These are phyloP conservation scores for Arthrobotrys sphaeroides DNA, from an alignment of 2,329 filamentous ascomycete species.

Conservation along the genomic window DNA sequence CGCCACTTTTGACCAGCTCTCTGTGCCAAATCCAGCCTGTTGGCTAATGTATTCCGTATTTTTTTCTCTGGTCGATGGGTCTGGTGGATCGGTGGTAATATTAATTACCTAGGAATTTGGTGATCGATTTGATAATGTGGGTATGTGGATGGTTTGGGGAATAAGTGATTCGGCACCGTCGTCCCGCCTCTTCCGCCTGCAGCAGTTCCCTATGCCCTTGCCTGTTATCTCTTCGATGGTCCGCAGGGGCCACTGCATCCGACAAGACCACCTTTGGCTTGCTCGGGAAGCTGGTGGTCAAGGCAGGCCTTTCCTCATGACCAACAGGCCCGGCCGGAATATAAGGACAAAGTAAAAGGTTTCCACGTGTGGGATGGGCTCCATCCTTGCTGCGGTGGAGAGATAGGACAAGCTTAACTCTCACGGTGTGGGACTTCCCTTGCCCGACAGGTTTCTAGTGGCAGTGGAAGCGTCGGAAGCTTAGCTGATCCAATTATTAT, in stretches of 20 bases:
- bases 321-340: neutral
- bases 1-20: neutral
- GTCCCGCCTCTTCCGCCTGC: conserved; percentile 39
- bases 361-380: conserved; percentile 22
- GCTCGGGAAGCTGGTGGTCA: conserved; percentile 17
- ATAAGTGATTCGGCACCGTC: conserved; percentile 35
- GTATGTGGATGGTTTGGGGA: conserved; percentile 13
- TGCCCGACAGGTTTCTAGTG: neutral
- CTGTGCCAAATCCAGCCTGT: neutral
- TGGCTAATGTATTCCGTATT: neutral
- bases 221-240: neutral
- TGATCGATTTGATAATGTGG: neutral
- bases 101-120: neutral
- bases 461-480: conserved; percentile 27
- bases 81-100: neutral
- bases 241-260: conserved; percentile 2
- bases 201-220: neutral
- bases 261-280: conserved; percentile 28
- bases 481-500: conserved; percentile 6
- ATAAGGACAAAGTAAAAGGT: neutral
- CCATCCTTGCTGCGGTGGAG: conserved; percentile 17
- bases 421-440: neutral
- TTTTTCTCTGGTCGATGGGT: neutral
- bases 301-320: conserved; percentile 32
- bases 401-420: conserved; percentile 7